A percentile compares a stretch with the other conserved stretches of the same genome.
Conservation (phyloP, 1,139 yeast species). For the Yamadazyma songkhlaensis region DNA sequence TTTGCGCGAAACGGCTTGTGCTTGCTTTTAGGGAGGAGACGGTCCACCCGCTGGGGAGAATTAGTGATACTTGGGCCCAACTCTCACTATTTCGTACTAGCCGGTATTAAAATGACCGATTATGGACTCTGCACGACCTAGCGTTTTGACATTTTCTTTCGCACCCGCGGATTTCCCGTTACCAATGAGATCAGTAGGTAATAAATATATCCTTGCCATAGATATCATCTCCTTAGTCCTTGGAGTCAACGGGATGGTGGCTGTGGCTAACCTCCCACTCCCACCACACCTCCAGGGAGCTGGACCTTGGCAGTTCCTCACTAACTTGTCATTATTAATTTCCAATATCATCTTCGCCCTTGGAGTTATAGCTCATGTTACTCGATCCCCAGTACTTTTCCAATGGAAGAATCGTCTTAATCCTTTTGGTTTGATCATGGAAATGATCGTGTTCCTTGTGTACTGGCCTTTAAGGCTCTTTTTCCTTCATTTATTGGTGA, state of each 20-base stretch:
- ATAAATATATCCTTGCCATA: constrained; percentile 23
- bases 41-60: too few relatives aligned
- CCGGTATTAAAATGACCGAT: background rate
- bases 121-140: background rate
- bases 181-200: too few relatives aligned
- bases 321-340: constrained; percentile 54
- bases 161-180: too few relatives aligned
- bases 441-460: constrained; percentile 55
- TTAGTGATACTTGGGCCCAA: too few relatives aligned
- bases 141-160: too few relatives aligned
- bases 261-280: constrained; percentile 12
- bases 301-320: constrained; percentile 68
- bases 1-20: too few relatives aligned
- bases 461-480: constrained; percentile 67
- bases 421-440: constrained; percentile 55
- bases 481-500: constrained; percentile 36
- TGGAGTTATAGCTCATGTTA: constrained; percentile 38
- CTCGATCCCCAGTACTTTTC: too few relatives aligned
- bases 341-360: constrained; percentile 44
- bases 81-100: too few relatives aligned
- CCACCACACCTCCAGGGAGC: constrained; percentile 51
- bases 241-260: constrained; percentile 30
- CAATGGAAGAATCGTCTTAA: constrained; percentile 35
- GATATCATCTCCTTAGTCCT: constrained; percentile 26
- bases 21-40: too few relatives aligned